These are phyloP conservation scores for Oenanthe sinensis DNA, from an alignment of 129 eudicot genomes.

Conservation along the genomic window DNA sequence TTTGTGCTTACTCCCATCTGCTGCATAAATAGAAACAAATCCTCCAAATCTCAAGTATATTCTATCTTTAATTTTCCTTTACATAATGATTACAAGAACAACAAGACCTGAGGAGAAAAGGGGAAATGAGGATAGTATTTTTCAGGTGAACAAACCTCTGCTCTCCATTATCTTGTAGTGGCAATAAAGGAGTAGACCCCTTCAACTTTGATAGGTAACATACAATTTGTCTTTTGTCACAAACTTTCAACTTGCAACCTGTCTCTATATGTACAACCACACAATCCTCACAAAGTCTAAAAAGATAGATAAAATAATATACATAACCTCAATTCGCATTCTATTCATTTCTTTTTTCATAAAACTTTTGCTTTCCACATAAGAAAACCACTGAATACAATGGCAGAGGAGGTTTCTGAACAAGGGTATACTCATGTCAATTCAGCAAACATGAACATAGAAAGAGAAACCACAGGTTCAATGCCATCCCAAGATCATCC, in stretches of 20 bases:
- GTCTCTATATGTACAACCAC: neutral
- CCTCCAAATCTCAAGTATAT: slow-evolving; percentile 32
- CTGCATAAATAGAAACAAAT: slow-evolving; percentile 39
- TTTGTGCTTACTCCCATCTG: slow-evolving; percentile 37
- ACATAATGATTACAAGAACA: neutral
- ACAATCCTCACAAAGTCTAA: neutral
- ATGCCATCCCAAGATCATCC: neutral
- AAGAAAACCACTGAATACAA: neutral
- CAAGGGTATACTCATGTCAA: neutral
- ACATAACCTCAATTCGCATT: neutral
- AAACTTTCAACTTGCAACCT: neutral
- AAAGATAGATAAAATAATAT: neutral
- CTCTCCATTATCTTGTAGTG: neutral
- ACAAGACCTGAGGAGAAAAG: neutral
- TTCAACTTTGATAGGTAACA: neutral
- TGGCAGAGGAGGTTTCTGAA: neutral
- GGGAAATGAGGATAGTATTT: neutral
- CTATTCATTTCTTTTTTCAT: neutral
- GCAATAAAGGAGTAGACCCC: neutral
- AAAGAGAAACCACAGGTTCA: neutral
- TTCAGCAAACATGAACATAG: neutral
- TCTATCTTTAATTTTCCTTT: neutral
- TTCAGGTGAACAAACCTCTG: neutral
- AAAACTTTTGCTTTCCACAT: neutral
- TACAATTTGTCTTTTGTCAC: neutral